Percentiles rank a stretch among this genome's conserved stretches.
Evolutionary conservation across 371 early-diverging fungal species (phyloP).

Genomic region (Catenaria anguillulae): DNA sequence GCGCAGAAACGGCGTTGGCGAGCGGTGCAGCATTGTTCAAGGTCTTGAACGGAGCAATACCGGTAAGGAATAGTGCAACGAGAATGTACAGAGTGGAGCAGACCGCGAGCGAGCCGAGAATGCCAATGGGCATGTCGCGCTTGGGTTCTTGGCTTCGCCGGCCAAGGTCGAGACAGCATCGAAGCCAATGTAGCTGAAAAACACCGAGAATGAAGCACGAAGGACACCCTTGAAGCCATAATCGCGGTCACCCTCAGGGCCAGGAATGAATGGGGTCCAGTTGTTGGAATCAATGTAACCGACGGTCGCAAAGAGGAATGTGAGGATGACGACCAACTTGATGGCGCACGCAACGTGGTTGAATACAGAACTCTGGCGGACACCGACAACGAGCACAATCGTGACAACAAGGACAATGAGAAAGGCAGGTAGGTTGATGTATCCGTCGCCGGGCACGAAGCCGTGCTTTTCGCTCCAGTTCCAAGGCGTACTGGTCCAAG

Average conservation of each 20-base stretch:
- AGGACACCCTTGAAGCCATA: not conserved
- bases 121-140: slow-evolving; percentile 73
- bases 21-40: slow-evolving; percentile 43
- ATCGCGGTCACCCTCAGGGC: slow-evolving; percentile 1
- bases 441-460: slow-evolving; percentile 28
- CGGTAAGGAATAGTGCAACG: slow-evolving; percentile 54
- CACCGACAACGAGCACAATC: slow-evolving; percentile 44
- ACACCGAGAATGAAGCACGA: not conserved
- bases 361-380: slow-evolving; percentile 50
- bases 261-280: slow-evolving; percentile 66
- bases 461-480: slow-evolving; percentile 32
- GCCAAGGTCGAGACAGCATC: slow-evolving; percentile 78
- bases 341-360: slow-evolving; percentile 51
- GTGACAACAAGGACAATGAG: slow-evolving; percentile 45
- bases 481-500: slow-evolving; percentile 45
- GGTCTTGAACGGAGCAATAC: slow-evolving; percentile 44
- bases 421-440: slow-evolving; percentile 59
- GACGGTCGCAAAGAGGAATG: slow-evolving; percentile 52
- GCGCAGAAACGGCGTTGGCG: slow-evolving; percentile 34
- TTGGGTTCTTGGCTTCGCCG: slow-evolving; percentile 68
- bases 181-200: slow-evolving; percentile 62
- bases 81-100: slow-evolving; percentile 64
- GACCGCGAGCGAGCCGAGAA: slow-evolving; percentile 57
- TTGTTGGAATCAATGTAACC: slow-evolving; percentile 48
- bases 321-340: slow-evolving; percentile 53